Evolutionary conservation across 2,329 filamentous ascomycete species (phyloP), one percentile per base, ranked within the genome.

Genomic region (Cytospora piceicola): DNA sequence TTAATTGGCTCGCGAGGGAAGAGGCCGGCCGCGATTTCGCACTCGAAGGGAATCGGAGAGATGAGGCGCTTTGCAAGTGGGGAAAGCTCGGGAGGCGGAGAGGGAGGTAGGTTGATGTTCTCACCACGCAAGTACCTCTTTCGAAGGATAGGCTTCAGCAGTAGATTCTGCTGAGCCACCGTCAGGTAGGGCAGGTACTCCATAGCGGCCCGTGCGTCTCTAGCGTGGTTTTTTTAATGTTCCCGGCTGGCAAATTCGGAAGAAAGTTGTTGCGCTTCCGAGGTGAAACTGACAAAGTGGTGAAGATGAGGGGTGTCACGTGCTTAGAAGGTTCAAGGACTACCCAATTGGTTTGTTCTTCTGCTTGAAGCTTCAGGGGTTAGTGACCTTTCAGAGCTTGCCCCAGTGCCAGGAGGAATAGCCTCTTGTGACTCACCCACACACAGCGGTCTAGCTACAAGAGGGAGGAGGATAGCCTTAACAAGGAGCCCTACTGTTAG

Each of bases 71-170:
- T n/a, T 11, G 30, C 53, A 22, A 57, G 22, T 39, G 39, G 30
- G 27, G 51, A 51, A 55, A 49, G 46, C 46, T 39, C 32, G 9
- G 22, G 22, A 39, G 39, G 34, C 39, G 51, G 17, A 52, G 53
- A 51, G 39, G 42, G 36, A 22, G 56, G 55, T 11, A n/a, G 36
- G 27, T 29, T 22, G 39, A 27, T 51, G 53, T 32, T 63, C 46
- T 49, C 46, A 49, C 46, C 46, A 49, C 46, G 46, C 17, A 22
- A 24, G 46, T 49, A 49, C 46, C 46, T 49, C 46, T 49, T 49
- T 14, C 9, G 46, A 22, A 49, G 46, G 46, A 49, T 49, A 14
- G 46, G 52, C 59, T 61, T 61, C 32, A 61, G 51, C 59, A 61
- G 51, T 51, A 52, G 49, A n/a, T 17, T 17, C 46, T 49, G 46